Evolutionary conservation across 352 stramenopile species (phyloP).

Genomic region (Phytophthora hybrid): DNA sequence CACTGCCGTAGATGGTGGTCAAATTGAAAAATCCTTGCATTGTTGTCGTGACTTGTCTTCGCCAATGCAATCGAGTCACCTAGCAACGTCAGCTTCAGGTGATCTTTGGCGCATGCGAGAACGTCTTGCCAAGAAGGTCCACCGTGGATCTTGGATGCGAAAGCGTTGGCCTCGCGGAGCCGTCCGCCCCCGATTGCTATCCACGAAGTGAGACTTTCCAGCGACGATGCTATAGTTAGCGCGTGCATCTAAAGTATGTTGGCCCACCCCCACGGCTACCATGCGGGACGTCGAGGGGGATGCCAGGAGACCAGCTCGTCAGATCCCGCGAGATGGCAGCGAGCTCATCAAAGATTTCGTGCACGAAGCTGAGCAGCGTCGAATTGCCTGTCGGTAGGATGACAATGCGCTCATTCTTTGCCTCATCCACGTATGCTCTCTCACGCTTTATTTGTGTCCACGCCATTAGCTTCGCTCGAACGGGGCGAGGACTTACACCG

Average conservation of each 20-base stretch:
- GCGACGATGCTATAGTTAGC: slow-evolving; percentile 15
- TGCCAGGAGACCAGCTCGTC: slow-evolving; percentile 1
- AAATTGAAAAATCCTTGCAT: background rate
- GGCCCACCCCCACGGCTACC: background rate
- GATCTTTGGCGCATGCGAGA: too few species aligned
- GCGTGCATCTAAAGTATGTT: background rate
- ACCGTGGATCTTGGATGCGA: too few species aligned
- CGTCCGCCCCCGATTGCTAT: too few species aligned
- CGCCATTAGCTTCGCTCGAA: slow-evolving; percentile 22
- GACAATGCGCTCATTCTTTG: background rate
- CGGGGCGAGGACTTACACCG: slow-evolving; percentile 31
- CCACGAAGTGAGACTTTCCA: background rate
- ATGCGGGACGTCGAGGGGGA: slow-evolving; percentile 10
- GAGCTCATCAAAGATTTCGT: slow-evolving; percentile 62
- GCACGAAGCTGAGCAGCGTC: slow-evolving; percentile 52
- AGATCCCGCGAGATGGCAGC: slow-evolving; percentile 30
- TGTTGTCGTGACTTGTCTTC: background rate
- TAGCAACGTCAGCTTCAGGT: background rate
- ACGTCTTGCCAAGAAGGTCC: too few species aligned
- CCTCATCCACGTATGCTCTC: background rate
- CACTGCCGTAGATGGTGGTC: background rate
- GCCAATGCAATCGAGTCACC: background rate
- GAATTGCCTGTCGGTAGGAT: slow-evolving; percentile 45
- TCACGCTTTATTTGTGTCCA: background rate
- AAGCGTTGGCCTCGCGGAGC: too few species aligned